A percentile compares a stretch with the other conserved stretches of the same genome.
phyloP scores from a whole-genome alignment of 225 moss, liverwort and hornwort species.

The Pseudoscleropodium purum region DNA sequence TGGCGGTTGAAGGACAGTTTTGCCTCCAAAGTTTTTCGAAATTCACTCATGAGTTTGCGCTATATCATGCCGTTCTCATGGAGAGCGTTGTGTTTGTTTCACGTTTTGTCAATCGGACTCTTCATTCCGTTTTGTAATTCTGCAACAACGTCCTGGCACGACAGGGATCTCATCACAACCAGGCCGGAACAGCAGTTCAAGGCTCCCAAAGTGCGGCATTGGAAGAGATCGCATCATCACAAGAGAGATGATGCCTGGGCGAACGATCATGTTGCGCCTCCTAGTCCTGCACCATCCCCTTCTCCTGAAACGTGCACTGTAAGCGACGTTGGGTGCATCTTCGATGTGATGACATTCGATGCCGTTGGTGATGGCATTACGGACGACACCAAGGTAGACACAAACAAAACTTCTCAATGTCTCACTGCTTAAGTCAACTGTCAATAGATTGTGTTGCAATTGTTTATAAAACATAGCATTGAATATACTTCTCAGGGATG shows the following conservation, averaged over 20 bases:
- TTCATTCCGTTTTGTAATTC: neutral
- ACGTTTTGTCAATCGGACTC: neutral
- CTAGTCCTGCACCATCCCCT: conserved; percentile 2
- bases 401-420: neutral
- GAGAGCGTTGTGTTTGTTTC: conserved; percentile 9
- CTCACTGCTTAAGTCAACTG: neutral
- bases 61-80: conserved; percentile 4
- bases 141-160: conserved; percentile 10
- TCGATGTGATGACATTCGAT: conserved; percentile 20
- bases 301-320: neutral
- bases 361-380: conserved; percentile 46
- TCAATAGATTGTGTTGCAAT: neutral
- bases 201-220: conserved; percentile 5
- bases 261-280: neutral
- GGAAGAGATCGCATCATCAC: conserved; percentile 30
- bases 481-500: neutral
- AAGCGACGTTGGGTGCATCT: conserved; percentile 1
- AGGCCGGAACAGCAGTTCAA: neutral
- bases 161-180: conserved; percentile 1
- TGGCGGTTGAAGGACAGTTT: neutral
- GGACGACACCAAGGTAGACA: conserved; percentile 34
- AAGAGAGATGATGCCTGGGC: neutral
- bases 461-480: neutral
- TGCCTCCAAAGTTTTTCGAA: neutral
- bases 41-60: neutral